Evolutionary conservation across 371 early-diverging fungal species (phyloP).

Genomic region (Lichtheimia hyalospora): DNA sequence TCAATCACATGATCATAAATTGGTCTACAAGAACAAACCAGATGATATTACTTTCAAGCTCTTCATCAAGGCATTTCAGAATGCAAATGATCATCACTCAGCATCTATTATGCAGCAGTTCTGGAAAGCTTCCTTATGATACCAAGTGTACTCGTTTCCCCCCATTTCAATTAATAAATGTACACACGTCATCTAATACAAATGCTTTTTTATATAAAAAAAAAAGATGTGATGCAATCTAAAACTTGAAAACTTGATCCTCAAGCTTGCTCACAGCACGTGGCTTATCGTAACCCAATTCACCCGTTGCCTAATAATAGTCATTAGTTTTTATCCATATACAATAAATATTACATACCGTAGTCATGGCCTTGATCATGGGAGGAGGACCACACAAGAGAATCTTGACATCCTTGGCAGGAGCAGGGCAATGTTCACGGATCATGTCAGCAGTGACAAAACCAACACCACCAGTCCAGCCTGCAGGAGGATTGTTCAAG

Average conservation of each 20-base stretch:
- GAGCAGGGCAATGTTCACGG: slow-evolving; percentile 71
- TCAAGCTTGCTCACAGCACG: slow-evolving; percentile 82
- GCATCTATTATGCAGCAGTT: slow-evolving; percentile 17
- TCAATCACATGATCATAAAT: too few relatives aligned
- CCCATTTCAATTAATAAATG: background rate
- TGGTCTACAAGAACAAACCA: slow-evolving; percentile 11
- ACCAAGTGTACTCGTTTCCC: slow-evolving; percentile 7
- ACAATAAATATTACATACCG: slow-evolving; percentile 18
- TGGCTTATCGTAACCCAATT: slow-evolving; percentile 76
- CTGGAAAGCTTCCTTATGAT: slow-evolving; percentile 9
- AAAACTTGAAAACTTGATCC: slow-evolving; percentile 92
- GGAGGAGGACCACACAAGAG: slow-evolving; percentile 95
- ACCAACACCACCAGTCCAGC: slow-evolving; percentile 87
- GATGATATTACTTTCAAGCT: slow-evolving; percentile 32
- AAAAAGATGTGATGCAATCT: slow-evolving; percentile 18
- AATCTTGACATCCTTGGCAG: slow-evolving; percentile 81
- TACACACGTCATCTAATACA: background rate
- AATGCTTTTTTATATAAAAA: background rate
- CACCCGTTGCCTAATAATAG: slow-evolving; percentile 44
- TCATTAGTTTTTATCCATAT: background rate
- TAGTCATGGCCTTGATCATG: slow-evolving; percentile 89
- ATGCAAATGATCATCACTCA: slow-evolving; percentile 24
- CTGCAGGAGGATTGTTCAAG: slow-evolving; percentile 79
- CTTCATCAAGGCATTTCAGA: slow-evolving; percentile 40
- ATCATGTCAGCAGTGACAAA: slow-evolving; percentile 87